A percentile compares a stretch with the other conserved stretches of the same genome.
Evolutionary conservation across 768 basidiomycete species (phyloP).

Genomic region (Mycena pura): DNA sequence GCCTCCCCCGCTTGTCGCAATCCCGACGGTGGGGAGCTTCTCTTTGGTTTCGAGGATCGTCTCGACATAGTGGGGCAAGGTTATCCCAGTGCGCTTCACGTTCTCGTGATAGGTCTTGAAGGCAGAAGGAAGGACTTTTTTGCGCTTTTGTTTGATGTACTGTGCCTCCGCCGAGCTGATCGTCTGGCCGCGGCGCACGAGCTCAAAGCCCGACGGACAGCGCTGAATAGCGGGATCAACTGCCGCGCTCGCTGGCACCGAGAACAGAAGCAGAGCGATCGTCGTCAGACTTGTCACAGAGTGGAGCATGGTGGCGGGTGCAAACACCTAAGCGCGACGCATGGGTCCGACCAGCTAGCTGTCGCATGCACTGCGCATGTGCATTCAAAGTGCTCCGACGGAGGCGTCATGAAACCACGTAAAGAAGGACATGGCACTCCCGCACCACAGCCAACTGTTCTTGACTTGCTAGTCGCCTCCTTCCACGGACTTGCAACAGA

Average conservation of each 20-base stretch:
- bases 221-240: constrained; percentile 11
- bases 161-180: constrained; percentile 43
- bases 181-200: constrained; percentile 34
- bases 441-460: too few relatives aligned
- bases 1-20: constrained; percentile 63
- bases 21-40: constrained; percentile 46
- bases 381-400: too few relatives aligned
- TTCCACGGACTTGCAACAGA: too few relatives aligned
- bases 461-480: too few relatives aligned
- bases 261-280: constrained; percentile 8
- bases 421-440: too few relatives aligned
- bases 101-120: constrained; percentile 49
- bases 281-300: background rate
- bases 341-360: too few relatives aligned
- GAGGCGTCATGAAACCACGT: too few relatives aligned
- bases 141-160: constrained; percentile 43
- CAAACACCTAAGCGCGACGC: background rate
- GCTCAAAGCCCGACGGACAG: constrained; percentile 21
- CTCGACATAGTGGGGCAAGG: constrained; percentile 43
- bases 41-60: constrained; percentile 31
- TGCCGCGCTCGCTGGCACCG: background rate
- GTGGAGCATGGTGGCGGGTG: background rate
- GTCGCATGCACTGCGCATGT: too few relatives aligned
- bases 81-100: constrained; percentile 36
- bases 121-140: constrained; percentile 44